Evolutionary conservation across 1,284 basidiomycete species (phyloP).

Genomic region (Fomitopsis schrenkii): DNA sequence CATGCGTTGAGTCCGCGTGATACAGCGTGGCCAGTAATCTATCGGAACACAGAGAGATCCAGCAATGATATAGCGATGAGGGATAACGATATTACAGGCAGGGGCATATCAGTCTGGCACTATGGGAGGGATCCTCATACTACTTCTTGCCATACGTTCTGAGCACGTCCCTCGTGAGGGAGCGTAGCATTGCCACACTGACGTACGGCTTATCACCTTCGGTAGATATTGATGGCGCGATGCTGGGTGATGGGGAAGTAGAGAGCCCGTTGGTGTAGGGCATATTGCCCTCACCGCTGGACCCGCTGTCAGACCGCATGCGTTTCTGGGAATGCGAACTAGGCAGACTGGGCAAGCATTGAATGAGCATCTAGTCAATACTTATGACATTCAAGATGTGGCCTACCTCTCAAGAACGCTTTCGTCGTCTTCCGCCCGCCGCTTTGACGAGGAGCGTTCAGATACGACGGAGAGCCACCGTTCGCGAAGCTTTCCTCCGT

Average conservation of each 20-base stretch:
- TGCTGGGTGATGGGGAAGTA: constrained; percentile 34
- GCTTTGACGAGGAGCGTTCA: constrained; percentile 20
- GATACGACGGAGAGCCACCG: constrained; percentile 12
- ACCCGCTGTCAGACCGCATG: constrained; percentile 20
- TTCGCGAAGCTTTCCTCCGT: constrained; percentile 15
- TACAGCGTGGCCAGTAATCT: too few species aligned
- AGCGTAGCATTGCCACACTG: constrained; percentile 67
- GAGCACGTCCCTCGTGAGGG: constrained; percentile 57
- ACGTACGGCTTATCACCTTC: constrained; percentile 34
- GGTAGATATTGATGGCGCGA: constrained; percentile 21
- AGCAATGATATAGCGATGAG: not conserved
- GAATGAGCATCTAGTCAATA: too few species aligned
- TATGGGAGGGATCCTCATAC: not conserved
- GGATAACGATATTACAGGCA: not conserved
- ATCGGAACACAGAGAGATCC: too few species aligned
- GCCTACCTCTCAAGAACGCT: constrained; percentile 11
- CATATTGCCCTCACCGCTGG: constrained; percentile 13
- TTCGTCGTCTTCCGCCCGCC: constrained; percentile 22
- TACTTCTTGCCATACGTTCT: constrained; percentile 22
- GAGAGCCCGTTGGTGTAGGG: constrained; percentile 14
- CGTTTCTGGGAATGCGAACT: constrained; percentile 19
- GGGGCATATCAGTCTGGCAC: not conserved
- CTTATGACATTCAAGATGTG: too few species aligned
- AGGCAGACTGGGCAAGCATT: not conserved
- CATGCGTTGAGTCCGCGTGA: too few species aligned